Evolutionary conservation across 306 rosid species (phyloP).

Genomic region (Lathyrus sativus): DNA sequence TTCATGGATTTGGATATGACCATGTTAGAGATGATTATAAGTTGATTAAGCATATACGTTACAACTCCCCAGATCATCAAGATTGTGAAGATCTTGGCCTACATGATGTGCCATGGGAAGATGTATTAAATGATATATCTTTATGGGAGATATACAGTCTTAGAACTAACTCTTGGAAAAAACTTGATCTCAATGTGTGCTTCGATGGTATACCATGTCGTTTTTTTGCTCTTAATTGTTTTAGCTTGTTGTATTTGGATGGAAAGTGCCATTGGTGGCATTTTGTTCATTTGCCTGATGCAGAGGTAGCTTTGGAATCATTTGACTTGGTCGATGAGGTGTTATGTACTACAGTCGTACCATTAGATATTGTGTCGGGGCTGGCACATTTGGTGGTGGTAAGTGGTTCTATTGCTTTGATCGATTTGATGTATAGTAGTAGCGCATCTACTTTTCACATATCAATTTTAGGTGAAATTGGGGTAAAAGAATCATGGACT

Average conservation of each 20-base stretch:
- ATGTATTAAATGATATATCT: no score
- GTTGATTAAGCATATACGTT: not conserved
- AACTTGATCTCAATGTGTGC: not conserved
- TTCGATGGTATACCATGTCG: no score
- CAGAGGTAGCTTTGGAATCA: not conserved
- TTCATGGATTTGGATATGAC: not conserved
- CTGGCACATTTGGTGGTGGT: not conserved
- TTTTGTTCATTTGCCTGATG: no score
- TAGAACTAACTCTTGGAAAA: not conserved
- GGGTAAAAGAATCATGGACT: not conserved
- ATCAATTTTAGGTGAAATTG: not conserved
- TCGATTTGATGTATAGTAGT: not conserved
- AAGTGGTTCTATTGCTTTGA: not conserved
- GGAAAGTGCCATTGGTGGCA: not conserved
- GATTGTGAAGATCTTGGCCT: not conserved
- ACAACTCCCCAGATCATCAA: rapidly evolving
- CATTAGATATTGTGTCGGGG: not conserved
- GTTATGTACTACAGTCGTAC: not conserved
- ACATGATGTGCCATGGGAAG: not conserved
- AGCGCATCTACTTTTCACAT: not conserved
- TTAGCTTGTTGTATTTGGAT: not conserved
- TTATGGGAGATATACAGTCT: not conserved
- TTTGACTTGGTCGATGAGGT: not conserved
- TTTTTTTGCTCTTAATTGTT: no score
- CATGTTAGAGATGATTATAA: not conserved